Evolutionary conservation across 306 rosid species (phyloP).

Genomic region (Cicer yamashitae): DNA sequence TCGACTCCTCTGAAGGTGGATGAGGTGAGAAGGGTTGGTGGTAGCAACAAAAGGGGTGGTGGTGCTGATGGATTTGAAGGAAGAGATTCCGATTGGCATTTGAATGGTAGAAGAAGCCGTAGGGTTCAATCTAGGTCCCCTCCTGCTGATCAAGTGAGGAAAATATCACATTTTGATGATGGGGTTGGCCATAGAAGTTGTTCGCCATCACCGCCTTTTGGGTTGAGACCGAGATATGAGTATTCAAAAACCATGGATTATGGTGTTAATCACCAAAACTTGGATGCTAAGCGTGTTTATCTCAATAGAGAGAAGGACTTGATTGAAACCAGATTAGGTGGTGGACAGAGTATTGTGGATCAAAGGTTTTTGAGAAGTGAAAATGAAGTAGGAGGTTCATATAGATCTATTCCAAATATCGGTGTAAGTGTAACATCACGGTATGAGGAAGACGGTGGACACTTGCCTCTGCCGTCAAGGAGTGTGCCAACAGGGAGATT

Average conservation of each 20-base stretch:
- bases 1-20: slow-evolving; percentile 62
- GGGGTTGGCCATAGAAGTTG: slow-evolving; percentile 53
- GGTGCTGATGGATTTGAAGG: slow-evolving; percentile 51
- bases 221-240: slow-evolving; percentile 57
- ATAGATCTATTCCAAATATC: slow-evolving; percentile 55
- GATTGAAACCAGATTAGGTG: slow-evolving; percentile 55
- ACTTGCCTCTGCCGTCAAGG: slow-evolving; percentile 51
- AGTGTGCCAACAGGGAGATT: slow-evolving; percentile 47
- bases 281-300: slow-evolving; percentile 45
- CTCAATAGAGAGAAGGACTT: slow-evolving; percentile 57
- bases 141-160: slow-evolving; percentile 52
- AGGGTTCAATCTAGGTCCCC: slow-evolving; percentile 61
- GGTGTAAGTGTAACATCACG: slow-evolving; percentile 42
- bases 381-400: slow-evolving; percentile 54
- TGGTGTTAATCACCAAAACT: slow-evolving; percentile 50
- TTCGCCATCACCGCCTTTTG: slow-evolving; percentile 52
- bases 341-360: slow-evolving; percentile 49
- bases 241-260: slow-evolving; percentile 44
- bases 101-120: slow-evolving; percentile 57
- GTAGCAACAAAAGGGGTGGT: slow-evolving; percentile 51
- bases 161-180: slow-evolving; percentile 60
- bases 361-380: slow-evolving; percentile 54
- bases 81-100: slow-evolving; percentile 64
- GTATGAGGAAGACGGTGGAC: slow-evolving; percentile 52
- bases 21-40: slow-evolving; percentile 52